Conservation (phyloP, 768 basidiomycete genomes). For the Brasilioporus rufonigricans region DNA sequence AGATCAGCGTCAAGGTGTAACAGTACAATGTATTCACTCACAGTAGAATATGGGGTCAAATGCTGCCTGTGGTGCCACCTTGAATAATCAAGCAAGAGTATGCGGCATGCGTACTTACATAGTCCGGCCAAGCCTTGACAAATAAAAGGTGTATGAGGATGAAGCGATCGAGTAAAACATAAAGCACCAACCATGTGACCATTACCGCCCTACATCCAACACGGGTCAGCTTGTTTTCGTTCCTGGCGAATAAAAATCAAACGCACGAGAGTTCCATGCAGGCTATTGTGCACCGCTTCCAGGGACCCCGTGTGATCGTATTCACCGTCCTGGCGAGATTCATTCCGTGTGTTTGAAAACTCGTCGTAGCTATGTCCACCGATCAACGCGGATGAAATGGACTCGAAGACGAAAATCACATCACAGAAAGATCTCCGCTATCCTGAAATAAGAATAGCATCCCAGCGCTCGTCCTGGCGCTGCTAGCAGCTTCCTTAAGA, state of each 20-base stretch:
- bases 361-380: slow-evolving; percentile 24
- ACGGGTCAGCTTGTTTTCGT: background rate
- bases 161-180: background rate
- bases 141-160: background rate
- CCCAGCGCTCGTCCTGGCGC: slow-evolving; percentile 17
- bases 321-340: slow-evolving; percentile 17
- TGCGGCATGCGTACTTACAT: slow-evolving; percentile 14
- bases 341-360: slow-evolving; percentile 25
- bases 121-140: slow-evolving; percentile 21
- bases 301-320: slow-evolving; percentile 16
- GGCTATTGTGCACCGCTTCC: slow-evolving; percentile 20
- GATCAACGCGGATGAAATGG: background rate
- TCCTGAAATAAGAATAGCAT: slow-evolving; percentile 21
- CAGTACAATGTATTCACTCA: slow-evolving; percentile 1
- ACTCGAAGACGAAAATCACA: slow-evolving; percentile 3
- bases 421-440: slow-evolving; percentile 5
- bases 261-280: slow-evolving; percentile 22
- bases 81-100: background rate
- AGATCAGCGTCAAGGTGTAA: background rate
- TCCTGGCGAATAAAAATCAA: background rate
- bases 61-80: slow-evolving; percentile 12
- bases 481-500: slow-evolving; percentile 13
- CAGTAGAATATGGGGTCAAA: slow-evolving; percentile 28
- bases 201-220: slow-evolving; percentile 20
- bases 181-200: slow-evolving; percentile 25